These are phyloP conservation scores for Solidago caesia DNA, from an alignment of 129 eudicot genomes.

Conservation along the genomic window DNA sequence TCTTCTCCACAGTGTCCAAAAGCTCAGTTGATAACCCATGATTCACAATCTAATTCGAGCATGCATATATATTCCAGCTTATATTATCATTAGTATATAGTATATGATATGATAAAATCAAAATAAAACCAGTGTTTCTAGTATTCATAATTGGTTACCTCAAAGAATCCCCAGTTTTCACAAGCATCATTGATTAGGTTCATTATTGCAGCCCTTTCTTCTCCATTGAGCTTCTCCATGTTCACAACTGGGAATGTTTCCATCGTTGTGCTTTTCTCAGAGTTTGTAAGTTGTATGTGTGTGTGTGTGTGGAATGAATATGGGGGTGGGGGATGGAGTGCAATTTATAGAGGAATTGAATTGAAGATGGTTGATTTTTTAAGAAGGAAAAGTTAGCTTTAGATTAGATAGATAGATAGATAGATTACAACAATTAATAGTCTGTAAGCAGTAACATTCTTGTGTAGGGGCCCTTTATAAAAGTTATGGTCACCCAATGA, in stretches of 20 bases:
- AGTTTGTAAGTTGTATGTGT: slow-evolving; percentile 14
- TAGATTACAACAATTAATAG: too few relatives aligned
- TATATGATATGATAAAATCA: background rate
- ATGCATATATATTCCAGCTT: too few relatives aligned
- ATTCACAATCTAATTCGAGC: slow-evolving; percentile 50
- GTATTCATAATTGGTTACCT: slow-evolving; percentile 41
- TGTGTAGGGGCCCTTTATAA: background rate
- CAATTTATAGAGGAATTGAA: slow-evolving; percentile 55
- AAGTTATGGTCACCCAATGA: background rate
- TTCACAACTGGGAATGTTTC: slow-evolving; percentile 70
- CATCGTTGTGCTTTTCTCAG: slow-evolving; percentile 29
- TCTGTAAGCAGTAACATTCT: too few relatives aligned
- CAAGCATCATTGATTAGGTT: slow-evolving; percentile 80
- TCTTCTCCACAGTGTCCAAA: slow-evolving; percentile 90
- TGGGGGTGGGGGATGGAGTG: slow-evolving; percentile 22
- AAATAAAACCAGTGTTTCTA: background rate
- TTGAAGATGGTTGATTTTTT: background rate
- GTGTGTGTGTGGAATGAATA: slow-evolving; percentile 15
- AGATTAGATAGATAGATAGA: too few relatives aligned
- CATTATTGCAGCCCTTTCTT: slow-evolving; percentile 76
- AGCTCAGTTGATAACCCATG: slow-evolving; percentile 77
- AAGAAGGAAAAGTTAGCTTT: background rate
- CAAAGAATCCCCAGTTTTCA: slow-evolving; percentile 97
- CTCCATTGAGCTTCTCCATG: slow-evolving; percentile 85
- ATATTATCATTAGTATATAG: too few relatives aligned